These are phyloP conservation scores for Rutstroemia sp. DNA, from an alignment of 2,329 filamentous ascomycete genomes.

Conservation along the genomic window DNA sequence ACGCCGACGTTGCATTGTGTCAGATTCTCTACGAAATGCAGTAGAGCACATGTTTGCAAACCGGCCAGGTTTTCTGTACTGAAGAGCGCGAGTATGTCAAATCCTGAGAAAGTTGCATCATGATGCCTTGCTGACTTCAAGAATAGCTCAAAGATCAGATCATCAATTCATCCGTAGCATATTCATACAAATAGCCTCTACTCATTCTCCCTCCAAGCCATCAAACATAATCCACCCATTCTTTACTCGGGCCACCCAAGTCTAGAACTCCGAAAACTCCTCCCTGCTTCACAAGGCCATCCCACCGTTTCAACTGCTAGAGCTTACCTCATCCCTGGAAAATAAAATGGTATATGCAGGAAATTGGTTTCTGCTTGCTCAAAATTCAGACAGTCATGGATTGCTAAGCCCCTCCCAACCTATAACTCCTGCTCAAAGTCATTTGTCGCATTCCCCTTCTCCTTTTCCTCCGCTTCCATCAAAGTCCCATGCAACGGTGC, in stretches of 20 bases:
- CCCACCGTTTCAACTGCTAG: background rate
- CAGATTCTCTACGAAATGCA: no score
- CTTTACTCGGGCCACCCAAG: background rate
- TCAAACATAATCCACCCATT: background rate
- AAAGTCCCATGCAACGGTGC: conserved; percentile 34
- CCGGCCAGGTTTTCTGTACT: no score
- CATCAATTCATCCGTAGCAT: background rate
- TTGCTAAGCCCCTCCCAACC: no score
- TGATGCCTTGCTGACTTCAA: no score
- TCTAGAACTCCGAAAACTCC: conserved; percentile 1
- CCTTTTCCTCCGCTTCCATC: conserved; percentile 3
- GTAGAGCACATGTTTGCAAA: no score
- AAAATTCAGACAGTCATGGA: background rate
- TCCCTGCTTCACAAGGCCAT: background rate
- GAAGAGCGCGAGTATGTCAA: no score
- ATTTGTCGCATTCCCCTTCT: background rate
- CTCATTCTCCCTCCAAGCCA: background rate
- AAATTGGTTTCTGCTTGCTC: background rate
- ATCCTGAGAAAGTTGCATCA: no score
- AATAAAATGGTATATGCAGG: conserved; percentile 10
- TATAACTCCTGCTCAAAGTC: conserved; percentile 6
- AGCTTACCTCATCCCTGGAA: background rate
- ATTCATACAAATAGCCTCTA: no score
- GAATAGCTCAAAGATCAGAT: no score
- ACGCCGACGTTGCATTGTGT: no score